Conservation (phyloP, 768 basidiomycete species). For the Clavaria fumosa region DNA sequence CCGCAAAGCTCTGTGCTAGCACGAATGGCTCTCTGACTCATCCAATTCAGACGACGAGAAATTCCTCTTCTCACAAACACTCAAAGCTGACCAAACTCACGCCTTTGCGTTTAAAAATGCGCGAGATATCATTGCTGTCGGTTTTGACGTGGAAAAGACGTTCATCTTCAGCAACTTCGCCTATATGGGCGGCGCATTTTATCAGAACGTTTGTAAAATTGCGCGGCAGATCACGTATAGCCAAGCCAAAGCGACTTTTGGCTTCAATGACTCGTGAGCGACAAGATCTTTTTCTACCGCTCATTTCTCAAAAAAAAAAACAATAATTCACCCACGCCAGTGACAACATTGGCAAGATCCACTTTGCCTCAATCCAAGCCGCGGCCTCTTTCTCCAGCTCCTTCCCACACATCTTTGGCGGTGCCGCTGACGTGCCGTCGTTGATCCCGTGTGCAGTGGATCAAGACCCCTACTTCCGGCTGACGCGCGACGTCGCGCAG, state of each 20-base stretch:
- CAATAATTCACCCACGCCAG: constrained; percentile 23
- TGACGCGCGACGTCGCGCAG: constrained; percentile 88
- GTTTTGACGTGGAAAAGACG: constrained; percentile 81
- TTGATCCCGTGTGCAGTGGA: constrained; percentile 98
- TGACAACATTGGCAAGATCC: constrained; percentile 96
- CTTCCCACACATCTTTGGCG: constrained; percentile 95
- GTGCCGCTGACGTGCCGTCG: constrained; percentile 66
- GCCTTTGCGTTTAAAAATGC: constrained; percentile 75
- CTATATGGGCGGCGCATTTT: constrained; percentile 85
- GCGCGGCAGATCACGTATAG: constrained; percentile 87
- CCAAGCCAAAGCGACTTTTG: constrained; percentile 90
- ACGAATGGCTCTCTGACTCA: background rate
- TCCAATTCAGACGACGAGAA: constrained; percentile 78
- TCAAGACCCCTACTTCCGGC: constrained; percentile 93
- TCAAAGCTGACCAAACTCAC: constrained; percentile 80
- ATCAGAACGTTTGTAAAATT: constrained; percentile 85
- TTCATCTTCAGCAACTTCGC: constrained; percentile 94
- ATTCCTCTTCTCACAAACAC: constrained; percentile 91
- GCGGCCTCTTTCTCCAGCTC: constrained; percentile 96
- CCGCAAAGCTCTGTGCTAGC: constrained; percentile 8
- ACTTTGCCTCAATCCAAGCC: constrained; percentile 92
- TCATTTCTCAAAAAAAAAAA: background rate
- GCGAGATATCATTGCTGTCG: constrained; percentile 93
- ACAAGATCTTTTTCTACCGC: too few relatives aligned
- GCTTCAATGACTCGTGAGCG: constrained; percentile 91